Conservation (phyloP, 2,329 filamentous ascomycete genomes). For the Fusarium beomiforme region DNA sequence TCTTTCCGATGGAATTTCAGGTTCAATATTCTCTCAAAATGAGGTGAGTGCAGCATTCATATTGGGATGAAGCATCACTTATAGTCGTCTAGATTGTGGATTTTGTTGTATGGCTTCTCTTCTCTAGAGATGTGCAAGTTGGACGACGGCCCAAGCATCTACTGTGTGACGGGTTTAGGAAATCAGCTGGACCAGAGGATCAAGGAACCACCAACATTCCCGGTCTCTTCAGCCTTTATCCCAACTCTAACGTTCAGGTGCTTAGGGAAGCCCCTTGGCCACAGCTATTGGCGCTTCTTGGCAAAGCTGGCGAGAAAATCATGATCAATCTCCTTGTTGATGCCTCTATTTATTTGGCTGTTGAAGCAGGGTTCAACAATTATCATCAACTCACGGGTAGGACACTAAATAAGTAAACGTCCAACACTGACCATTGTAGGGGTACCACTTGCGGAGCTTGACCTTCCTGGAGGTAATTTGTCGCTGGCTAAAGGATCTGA, state of each 20-base stretch:
- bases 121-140: conserved; percentile 64
- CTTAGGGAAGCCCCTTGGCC: conserved; percentile 81
- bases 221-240: conserved; percentile 70
- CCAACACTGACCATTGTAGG: conserved; percentile 48
- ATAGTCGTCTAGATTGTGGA: conserved; percentile 71
- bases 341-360: conserved; percentile 76
- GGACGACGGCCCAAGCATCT: conserved; percentile 72
- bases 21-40: conserved; percentile 65
- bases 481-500: background rate
- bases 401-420: background rate
- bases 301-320: conserved; percentile 77
- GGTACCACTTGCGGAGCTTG: conserved; percentile 60
- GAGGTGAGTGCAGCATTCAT: conserved; percentile 60
- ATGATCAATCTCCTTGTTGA: conserved; percentile 82
- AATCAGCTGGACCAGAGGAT: conserved; percentile 48
- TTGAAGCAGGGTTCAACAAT: conserved; percentile 70
- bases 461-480: conserved; percentile 37
- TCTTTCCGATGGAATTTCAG: conserved; percentile 57
- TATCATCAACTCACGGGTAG: conserved; percentile 83
- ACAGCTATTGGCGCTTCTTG: conserved; percentile 77
- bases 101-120: conserved; percentile 81
- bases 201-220: conserved; percentile 62
- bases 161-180: conserved; percentile 84
- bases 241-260: conserved; percentile 75
- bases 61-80: conserved; percentile 9